Conservation (phyloP, 768 basidiomycete species). For the Russula lepida region DNA sequence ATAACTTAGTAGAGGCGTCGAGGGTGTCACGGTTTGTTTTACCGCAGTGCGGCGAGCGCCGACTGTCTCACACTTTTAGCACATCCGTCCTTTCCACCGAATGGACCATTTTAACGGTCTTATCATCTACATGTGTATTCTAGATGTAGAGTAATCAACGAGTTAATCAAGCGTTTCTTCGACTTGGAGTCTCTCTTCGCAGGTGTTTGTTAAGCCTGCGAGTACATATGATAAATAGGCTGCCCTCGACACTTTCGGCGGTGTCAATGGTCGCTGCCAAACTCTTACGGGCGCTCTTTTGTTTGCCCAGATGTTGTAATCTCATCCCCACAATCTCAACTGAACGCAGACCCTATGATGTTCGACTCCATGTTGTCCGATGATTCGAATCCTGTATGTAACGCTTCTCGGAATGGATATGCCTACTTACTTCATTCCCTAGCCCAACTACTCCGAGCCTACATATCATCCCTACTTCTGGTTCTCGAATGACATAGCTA, state of each 20-base stretch:
- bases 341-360: background rate
- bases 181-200: background rate
- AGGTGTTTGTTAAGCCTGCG: background rate
- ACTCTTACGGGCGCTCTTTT: background rate
- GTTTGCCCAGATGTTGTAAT: background rate
- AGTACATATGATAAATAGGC: too few species aligned
- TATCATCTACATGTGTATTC: background rate
- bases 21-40: too few species aligned
- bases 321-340: background rate
- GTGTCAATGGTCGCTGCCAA: background rate
- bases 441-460: background rate
- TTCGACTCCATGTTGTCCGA: background rate
- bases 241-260: too few species aligned
- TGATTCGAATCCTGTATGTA: conserved; percentile 4
- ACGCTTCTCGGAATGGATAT: background rate
- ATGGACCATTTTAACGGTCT: background rate
- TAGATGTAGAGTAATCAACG: background rate
- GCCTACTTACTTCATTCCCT: background rate
- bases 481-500: background rate
- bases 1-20: background rate
- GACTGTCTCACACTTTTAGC: too few species aligned
- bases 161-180: background rate
- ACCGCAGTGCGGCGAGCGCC: too few species aligned
- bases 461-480: background rate
- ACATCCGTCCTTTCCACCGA: background rate